Evolutionary conservation across 1,139 yeast genomes (phyloP), one percentile per base, ranked within the genome.

Genomic region (Magnusiomyces suaveolens): DNA sequence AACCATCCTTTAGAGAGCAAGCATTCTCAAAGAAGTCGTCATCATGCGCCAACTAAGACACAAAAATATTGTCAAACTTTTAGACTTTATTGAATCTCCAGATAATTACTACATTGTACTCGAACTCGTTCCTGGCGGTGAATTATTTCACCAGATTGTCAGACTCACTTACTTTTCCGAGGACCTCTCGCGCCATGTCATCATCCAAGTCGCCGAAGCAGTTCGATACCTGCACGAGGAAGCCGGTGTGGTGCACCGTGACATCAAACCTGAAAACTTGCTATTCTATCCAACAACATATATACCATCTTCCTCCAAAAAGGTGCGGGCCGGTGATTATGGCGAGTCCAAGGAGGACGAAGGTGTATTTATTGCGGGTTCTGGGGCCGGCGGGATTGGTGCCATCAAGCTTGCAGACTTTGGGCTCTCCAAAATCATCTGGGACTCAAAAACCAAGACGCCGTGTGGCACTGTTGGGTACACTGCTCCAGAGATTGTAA

Each of bases 401-500:
- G 66, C 75, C 8, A 86, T 90, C 53, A 89, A 89, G 66, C 74
- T 90, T 58, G 97, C 97, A 0, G 97, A 89, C 69, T 90, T 90
- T 72, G 97, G 97, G 0, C 73, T 90, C 38, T 90, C 96, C 3
- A 90, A 90, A 66, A 88, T 86, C 66, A 79, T 90, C 46, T 80
- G 79, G 75, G 78, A 77, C 56, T 76, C 79, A 50, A 80, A 80
- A 59, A 81, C 95, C 25, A 83, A 83, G 73, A 86, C 95, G 0
- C 95, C 95, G 0, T 88, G 95, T 67, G 96, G 96, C 43, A 87
- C 95, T 1, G 89, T 87, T 39, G 94, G 94, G 1, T 87, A 87
- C 66, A 87, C 97, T 1, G 96, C 96, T 0, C 97, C 97, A 0
- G 97, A 90, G 69, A 94, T 89, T 52, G 95, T 90, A 48, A 82